A percentile compares a stretch with the other conserved stretches of the same genome.
Conservation (phyloP, 2,329 filamentous ascomycete species). For the Magnaporthales sp. region DNA sequence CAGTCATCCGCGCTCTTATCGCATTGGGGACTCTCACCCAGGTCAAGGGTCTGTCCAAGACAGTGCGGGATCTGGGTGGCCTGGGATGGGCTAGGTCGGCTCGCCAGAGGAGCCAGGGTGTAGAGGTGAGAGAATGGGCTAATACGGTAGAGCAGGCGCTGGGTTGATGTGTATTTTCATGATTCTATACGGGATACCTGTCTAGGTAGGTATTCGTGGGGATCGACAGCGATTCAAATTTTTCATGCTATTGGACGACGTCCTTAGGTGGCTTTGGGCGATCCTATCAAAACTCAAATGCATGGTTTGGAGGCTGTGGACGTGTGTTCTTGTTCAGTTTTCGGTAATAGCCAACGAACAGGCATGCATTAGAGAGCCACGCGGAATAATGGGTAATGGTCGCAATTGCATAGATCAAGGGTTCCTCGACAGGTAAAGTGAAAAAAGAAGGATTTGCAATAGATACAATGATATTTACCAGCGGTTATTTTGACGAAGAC, state of each 20-base stretch:
- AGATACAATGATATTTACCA: background rate
- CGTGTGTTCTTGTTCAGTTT: background rate
- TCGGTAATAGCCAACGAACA: background rate
- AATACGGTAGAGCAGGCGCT: constrained; percentile 35
- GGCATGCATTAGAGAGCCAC: background rate
- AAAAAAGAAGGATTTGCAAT: background rate
- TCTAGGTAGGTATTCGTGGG: background rate
- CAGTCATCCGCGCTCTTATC: constrained; percentile 73
- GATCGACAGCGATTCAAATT: background rate
- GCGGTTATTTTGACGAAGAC: background rate
- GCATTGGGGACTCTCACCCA: constrained; percentile 70
- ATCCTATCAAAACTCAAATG: too few species aligned
- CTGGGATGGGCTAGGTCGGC: constrained; percentile 26
- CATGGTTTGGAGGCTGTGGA: background rate
- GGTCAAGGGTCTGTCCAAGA: constrained; percentile 27
- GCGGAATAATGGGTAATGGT: background rate
- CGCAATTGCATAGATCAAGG: background rate
- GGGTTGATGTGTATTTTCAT: constrained; percentile 1
- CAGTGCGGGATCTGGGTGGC: constrained; percentile 28
- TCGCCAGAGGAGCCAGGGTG: constrained; percentile 34
- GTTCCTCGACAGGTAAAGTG: background rate
- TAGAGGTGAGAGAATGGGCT: constrained; percentile 36
- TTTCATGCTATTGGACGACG: too few species aligned
- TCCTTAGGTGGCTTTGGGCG: too few species aligned
- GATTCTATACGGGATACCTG: background rate